phyloP scores from a whole-genome alignment of 148 eudicot genomes.

The Vaccinium macrocarpon region DNA sequence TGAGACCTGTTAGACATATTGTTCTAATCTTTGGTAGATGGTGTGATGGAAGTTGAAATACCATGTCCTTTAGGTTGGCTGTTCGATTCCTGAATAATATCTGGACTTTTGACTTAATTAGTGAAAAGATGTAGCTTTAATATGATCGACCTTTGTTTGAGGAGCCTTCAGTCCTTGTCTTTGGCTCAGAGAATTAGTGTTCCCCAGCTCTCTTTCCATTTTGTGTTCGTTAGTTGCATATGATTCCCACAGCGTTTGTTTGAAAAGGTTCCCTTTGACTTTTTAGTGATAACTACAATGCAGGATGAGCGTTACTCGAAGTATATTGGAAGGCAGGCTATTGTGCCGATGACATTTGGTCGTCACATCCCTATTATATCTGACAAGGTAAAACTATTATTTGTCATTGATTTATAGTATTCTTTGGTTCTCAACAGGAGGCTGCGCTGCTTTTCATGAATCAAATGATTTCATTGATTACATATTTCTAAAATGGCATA shows the following conservation, averaged over 20 bases:
- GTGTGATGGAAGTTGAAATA: constrained; percentile 5
- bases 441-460: background rate
- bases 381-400: constrained; percentile 53
- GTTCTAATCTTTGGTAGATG: constrained; percentile 6
- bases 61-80: background rate
- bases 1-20: background rate
- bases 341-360: constrained; percentile 90
- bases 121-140: background rate
- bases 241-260: background rate
- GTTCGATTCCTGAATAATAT: background rate
- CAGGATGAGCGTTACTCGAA: constrained; percentile 92
- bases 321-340: constrained; percentile 80
- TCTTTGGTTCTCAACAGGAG: background rate
- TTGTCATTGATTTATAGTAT: background rate
- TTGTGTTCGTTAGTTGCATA: background rate
- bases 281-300: constrained; percentile 20
- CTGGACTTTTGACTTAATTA: background rate
- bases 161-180: background rate
- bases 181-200: background rate
- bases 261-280: background rate
- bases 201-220: background rate
- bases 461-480: background rate
- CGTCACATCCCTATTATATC: constrained; percentile 88
- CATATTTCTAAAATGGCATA: background rate
- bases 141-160: background rate